Percentiles rank a stretch among this genome's conserved stretches.
phyloP scores from a whole-genome alignment of 2,329 filamentous ascomycete genomes.

The Aspergillus tubingensis region DNA sequence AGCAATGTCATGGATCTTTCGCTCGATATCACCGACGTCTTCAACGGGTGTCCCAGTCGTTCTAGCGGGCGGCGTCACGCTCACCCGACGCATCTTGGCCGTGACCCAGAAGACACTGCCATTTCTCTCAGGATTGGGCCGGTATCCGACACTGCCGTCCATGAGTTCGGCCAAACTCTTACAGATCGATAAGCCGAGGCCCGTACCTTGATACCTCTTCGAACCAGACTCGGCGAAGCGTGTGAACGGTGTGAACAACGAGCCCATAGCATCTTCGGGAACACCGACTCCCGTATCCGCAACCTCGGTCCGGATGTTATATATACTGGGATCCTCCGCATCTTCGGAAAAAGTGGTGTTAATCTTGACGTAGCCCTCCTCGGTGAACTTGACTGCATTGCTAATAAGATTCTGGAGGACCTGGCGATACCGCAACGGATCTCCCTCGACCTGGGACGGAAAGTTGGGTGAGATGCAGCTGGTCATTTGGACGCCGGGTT shows the following conservation, averaged over 20 bases:
- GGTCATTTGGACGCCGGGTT: constrained; percentile 51
- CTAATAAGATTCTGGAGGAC: constrained; percentile 63
- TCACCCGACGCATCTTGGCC: constrained; percentile 43
- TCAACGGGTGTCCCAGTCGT: constrained; percentile 22
- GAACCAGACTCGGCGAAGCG: constrained; percentile 58
- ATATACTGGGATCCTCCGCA: constrained; percentile 42
- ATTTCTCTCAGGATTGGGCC: constrained; percentile 45
- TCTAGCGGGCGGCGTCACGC: constrained; percentile 31
- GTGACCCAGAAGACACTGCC: constrained; percentile 59
- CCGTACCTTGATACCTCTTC: constrained; percentile 58
- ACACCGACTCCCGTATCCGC: constrained; percentile 59
- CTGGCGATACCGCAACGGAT: constrained; percentile 62
- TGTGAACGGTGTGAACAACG: constrained; percentile 59
- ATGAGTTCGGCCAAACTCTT: constrained; percentile 59
- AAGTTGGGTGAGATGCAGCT: constrained; percentile 49
- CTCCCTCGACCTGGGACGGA: constrained; percentile 55
- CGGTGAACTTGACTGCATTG: constrained; percentile 65
- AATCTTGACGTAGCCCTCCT: constrained; percentile 55
- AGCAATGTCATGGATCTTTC: constrained; percentile 41
- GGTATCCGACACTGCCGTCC: constrained; percentile 55
- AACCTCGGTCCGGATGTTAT: constrained; percentile 55
- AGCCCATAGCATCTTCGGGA: constrained; percentile 45
- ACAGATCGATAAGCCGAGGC: constrained; percentile 59
- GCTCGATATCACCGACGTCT: constrained; percentile 22
- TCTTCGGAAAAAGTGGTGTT: constrained; percentile 44